Conservation (phyloP, 2,329 filamentous ascomycete species). For the Colletotrichum cuscutae region DNA sequence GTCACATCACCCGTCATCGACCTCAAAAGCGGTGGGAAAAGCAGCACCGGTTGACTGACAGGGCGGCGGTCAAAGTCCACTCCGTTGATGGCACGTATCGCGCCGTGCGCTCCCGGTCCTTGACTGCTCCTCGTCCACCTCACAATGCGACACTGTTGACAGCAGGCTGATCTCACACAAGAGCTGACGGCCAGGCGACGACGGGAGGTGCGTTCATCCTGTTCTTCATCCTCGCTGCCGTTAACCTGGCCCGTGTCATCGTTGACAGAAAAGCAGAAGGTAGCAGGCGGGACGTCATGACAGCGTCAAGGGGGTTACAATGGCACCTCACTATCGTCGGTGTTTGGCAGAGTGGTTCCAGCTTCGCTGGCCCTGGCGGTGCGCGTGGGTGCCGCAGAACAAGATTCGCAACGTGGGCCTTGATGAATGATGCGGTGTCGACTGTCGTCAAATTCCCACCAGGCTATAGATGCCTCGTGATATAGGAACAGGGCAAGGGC, state of each 20-base stretch:
- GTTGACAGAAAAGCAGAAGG: background rate
- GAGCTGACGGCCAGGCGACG: background rate
- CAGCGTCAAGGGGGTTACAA: conserved; percentile 23
- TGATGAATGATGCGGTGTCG: background rate
- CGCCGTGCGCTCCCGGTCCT: background rate
- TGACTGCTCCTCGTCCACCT: background rate
- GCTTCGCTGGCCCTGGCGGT: conserved; percentile 3
- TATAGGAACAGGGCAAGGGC: conserved; percentile 12
- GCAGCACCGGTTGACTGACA: background rate
- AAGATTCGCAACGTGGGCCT: conserved; percentile 10
- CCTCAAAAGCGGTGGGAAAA: background rate
- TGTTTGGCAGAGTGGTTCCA: background rate
- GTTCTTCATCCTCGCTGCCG: background rate
- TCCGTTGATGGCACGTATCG: background rate
- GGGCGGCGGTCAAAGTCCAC: background rate
- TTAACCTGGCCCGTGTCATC: background rate
- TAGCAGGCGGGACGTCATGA: conserved; percentile 28
- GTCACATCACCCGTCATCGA: background rate
- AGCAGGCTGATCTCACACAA: background rate
- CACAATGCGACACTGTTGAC: background rate
- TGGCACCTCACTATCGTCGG: conserved; percentile 14
- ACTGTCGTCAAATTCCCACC: background rate
- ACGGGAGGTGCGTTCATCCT: background rate
- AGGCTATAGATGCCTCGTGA: conserved; percentile 4
- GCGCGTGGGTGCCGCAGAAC: background rate